Conservation (phyloP, 768 basidiomycete genomes). For the Cubamyces sp. region DNA sequence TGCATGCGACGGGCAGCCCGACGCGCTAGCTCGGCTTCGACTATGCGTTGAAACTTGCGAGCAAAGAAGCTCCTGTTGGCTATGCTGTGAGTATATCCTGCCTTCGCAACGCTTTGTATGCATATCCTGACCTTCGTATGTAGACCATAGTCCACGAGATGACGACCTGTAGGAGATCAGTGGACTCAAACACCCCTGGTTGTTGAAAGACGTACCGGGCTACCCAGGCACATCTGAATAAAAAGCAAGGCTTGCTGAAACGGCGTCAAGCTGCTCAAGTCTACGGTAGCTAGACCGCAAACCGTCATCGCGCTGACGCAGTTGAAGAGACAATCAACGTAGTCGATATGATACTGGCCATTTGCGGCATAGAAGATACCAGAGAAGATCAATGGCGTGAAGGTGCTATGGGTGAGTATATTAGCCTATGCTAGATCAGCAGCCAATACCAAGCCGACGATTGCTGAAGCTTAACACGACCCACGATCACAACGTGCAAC, state of each 20-base stretch:
- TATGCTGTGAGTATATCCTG: conserved; percentile 3
- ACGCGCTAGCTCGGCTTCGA: conserved; percentile 47
- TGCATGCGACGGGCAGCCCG: conserved; percentile 21
- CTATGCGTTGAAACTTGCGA: conserved; percentile 62
- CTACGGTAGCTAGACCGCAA: conserved; percentile 73
- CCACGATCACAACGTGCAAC: too few relatives aligned
- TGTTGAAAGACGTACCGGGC: conserved; percentile 55
- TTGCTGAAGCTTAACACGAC: too few relatives aligned
- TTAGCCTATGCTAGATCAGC: background rate
- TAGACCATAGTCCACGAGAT: conserved; percentile 87
- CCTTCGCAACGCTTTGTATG: background rate
- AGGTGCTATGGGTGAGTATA: conserved; percentile 49
- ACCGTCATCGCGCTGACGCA: conserved; percentile 80
- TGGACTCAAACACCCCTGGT: background rate
- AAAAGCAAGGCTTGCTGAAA: conserved; percentile 76
- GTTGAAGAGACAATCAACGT: conserved; percentile 79
- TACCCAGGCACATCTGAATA: conserved; percentile 78
- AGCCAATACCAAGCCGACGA: background rate
- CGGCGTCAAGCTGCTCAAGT: conserved; percentile 66
- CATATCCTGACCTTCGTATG: conserved; percentile 60
- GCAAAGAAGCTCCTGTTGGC: conserved; percentile 68
- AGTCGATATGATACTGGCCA: conserved; percentile 68
- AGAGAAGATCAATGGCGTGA: conserved; percentile 79
- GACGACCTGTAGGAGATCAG: conserved; percentile 51
- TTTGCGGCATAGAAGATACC: conserved; percentile 84